phyloP scores from a whole-genome alignment of 495 filamentous ascomycete species.

The Penicillium diatomitis region DNA sequence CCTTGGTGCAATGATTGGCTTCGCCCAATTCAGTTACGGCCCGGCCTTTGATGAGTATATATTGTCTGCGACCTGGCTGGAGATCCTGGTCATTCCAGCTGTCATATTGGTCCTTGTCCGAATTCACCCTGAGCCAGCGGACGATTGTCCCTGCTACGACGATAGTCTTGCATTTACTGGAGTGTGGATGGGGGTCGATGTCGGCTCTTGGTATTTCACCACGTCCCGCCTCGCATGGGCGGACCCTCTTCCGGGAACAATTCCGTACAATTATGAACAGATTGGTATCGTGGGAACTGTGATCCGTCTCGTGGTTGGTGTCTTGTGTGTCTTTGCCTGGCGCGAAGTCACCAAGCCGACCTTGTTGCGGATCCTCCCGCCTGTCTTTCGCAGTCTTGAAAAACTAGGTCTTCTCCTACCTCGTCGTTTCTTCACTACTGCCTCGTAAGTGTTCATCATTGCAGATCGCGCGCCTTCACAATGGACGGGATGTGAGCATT shows the following conservation, averaged over 20 bases:
- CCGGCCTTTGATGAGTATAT: constrained; percentile 59
- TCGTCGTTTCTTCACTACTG: constrained; percentile 79
- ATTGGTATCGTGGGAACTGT: constrained; percentile 53
- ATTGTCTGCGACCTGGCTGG: constrained; percentile 33
- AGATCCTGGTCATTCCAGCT: constrained; percentile 50
- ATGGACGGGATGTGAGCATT: not conserved
- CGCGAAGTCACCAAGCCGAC: constrained; percentile 77
- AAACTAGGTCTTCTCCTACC: constrained; percentile 68
- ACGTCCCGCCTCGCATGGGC: constrained; percentile 46
- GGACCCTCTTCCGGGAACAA: constrained; percentile 48
- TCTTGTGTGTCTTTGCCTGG: constrained; percentile 80
- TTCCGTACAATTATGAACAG: constrained; percentile 53
- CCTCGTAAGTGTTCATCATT: constrained; percentile 47
- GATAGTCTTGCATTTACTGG: constrained; percentile 91
- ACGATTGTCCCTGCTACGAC: constrained; percentile 96
- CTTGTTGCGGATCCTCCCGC: constrained; percentile 67
- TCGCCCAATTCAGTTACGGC: constrained; percentile 64
- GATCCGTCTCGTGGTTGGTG: constrained; percentile 64
- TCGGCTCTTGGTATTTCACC: constrained; percentile 73
- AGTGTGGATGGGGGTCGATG: constrained; percentile 71
- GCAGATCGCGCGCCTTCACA: too few species aligned
- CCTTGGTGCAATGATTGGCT: constrained; percentile 59
- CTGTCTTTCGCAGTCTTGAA: constrained; percentile 79
- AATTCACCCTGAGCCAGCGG: constrained; percentile 89
- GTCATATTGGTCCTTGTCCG: constrained; percentile 67